Percentiles rank a stretch among this genome's conserved stretches.
Evolutionary conservation across 257 asterid genomes (phyloP).

Genomic region (Gentiana dahurica): DNA sequence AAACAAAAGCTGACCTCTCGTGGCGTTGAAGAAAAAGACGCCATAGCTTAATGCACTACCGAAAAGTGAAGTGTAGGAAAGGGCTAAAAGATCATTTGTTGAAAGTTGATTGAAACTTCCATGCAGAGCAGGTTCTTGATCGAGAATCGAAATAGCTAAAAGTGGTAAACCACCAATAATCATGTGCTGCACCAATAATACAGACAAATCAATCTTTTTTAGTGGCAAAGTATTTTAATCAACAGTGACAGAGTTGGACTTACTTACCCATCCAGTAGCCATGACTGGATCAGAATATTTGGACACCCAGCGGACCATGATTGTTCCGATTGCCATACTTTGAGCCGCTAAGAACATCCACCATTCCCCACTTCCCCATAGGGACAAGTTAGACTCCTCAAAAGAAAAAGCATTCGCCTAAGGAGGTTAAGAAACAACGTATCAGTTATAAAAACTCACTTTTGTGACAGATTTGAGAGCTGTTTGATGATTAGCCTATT

Average conservation of each 20-base stretch:
- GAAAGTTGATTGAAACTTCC: constrained; percentile 48
- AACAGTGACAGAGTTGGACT: no score
- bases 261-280: constrained; percentile 98
- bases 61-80: constrained; percentile 78
- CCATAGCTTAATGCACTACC: constrained; percentile 99
- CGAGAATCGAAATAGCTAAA: constrained; percentile 54
- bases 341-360: constrained; percentile 99
- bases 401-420: constrained; percentile 66
- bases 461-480: background rate
- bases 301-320: constrained; percentile 95
- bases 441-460: background rate
- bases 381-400: constrained; percentile 46
- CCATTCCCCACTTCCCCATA: constrained; percentile 98
- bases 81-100: constrained; percentile 50
- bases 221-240: no score
- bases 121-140: constrained; percentile 64
- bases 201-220: background rate
- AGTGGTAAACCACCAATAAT: constrained; percentile 95
- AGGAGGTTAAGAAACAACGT: constrained; percentile 2
- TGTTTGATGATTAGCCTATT: background rate
- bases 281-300: constrained; percentile 86
- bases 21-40: constrained; percentile 86
- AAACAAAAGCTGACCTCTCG: constrained; percentile 48
- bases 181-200: constrained; percentile 65
- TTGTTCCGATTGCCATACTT: constrained; percentile 93